Percentiles rank a stretch among this genome's conserved stretches.
phyloP scores from a whole-genome alignment of 805 yeast species.

The Candida adriatica region DNA sequence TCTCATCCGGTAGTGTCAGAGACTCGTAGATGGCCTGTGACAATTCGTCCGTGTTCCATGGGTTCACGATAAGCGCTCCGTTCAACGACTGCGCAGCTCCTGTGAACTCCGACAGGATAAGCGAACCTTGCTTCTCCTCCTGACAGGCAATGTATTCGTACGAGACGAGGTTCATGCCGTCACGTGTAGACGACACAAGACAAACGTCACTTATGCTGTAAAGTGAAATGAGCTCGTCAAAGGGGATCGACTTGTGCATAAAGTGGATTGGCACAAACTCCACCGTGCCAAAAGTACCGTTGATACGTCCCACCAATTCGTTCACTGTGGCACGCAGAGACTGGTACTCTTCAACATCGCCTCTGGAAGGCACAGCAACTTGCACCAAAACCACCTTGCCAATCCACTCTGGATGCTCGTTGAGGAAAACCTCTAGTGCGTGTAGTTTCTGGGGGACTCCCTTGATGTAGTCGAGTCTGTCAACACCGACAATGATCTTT shows the following conservation, averaged over 20 bases:
- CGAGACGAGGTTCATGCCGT: slow-evolving; percentile 96
- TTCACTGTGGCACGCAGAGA: slow-evolving; percentile 88
- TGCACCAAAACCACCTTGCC: slow-evolving; percentile 95
- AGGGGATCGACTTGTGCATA: slow-evolving; percentile 86
- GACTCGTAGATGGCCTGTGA: slow-evolving; percentile 82
- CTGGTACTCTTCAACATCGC: slow-evolving; percentile 97
- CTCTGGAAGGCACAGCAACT: slow-evolving; percentile 96
- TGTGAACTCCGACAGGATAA: slow-evolving; percentile 89
- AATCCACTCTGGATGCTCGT: slow-evolving; percentile 95
- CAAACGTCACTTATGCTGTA: slow-evolving; percentile 87
- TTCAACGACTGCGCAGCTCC: slow-evolving; percentile 99
- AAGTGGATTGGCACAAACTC: slow-evolving; percentile 98
- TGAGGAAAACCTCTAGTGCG: slow-evolving; percentile 88
- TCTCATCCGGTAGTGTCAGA: slow-evolving; percentile 77
- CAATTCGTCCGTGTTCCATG: slow-evolving; percentile 97
- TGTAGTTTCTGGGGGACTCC: slow-evolving; percentile 97
- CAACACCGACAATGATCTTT: slow-evolving; percentile 93
- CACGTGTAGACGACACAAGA: slow-evolving; percentile 88
- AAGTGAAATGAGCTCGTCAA: slow-evolving; percentile 84
- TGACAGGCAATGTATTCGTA: slow-evolving; percentile 98
- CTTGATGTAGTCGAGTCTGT: slow-evolving; percentile 91
- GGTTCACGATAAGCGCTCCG: slow-evolving; percentile 91
- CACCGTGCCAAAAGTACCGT: slow-evolving; percentile 93
- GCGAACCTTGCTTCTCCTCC: slow-evolving; percentile 73
- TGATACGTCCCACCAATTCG: slow-evolving; percentile 93